Evolutionary conservation across 257 asterid genomes (phyloP).

Genomic region (Penstemon davidsonii): DNA sequence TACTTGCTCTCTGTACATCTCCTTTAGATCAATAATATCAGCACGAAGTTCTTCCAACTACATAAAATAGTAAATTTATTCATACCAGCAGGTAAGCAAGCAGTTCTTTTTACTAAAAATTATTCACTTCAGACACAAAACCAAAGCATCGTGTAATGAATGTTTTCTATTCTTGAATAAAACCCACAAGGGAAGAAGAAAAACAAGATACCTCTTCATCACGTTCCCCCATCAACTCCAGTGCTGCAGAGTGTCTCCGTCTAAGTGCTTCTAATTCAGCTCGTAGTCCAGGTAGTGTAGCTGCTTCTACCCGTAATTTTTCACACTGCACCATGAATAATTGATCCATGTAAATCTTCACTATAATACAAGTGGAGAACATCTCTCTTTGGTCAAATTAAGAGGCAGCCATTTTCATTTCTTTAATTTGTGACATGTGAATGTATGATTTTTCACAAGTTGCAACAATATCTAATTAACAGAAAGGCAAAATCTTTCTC

Average conservation of each 20-base stretch:
- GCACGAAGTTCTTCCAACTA: constrained; percentile 98
- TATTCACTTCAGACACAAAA: background rate
- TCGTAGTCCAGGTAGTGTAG: constrained; percentile 79
- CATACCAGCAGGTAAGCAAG: constrained; percentile 11
- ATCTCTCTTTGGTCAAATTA: constrained; percentile 11
- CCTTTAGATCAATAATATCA: constrained; percentile 88
- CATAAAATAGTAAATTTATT: constrained; percentile 22
- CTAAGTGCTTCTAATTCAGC: constrained; percentile 96
- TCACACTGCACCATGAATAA: constrained; percentile 59
- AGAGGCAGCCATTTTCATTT: constrained; percentile 6
- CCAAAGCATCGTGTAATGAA: background rate
- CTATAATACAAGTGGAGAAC: background rate
- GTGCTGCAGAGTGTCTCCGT: constrained; percentile 91
- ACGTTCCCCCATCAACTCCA: constrained; percentile 99
- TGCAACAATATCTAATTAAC: background rate
- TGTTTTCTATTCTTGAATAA: background rate
- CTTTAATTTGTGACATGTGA: background rate
- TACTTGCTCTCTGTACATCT: constrained; percentile 99
- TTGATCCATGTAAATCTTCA: constrained; percentile 14
- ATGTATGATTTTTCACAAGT: too few species aligned
- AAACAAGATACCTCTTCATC: constrained; percentile 87
- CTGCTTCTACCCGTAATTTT: constrained; percentile 72
- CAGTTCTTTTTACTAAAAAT: background rate
- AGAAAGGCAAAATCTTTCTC: background rate
- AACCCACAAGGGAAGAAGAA: background rate